Evolutionary conservation across 768 basidiomycete species (phyloP), one percentile per base, ranked within the genome.

Genomic region (Xerocomus spinulosus): DNA sequence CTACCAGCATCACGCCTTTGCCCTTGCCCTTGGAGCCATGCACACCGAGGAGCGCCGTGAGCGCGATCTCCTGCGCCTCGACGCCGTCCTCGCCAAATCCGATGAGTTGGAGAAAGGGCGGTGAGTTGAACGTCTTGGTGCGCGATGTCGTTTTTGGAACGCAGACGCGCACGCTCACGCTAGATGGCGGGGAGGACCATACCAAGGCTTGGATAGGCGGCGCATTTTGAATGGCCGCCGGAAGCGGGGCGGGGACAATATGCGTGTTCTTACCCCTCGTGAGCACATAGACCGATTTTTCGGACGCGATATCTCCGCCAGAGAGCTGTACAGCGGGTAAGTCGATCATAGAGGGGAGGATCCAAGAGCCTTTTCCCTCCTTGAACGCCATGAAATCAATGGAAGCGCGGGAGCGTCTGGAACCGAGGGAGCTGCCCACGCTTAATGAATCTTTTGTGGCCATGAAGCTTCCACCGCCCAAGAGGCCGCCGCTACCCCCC

Each of bases 231-330:
- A 78, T 60, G 20, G 73, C 70, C 3, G 78, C 69, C 1, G 87
- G 84, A 3, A 91, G 68, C 3, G 90, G 89, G 39, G 74, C 79
- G 2, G 81, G 77, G 8, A 88, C 52, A 35, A 90, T 70, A 55
- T 87, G 86, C 4, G 85, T 85, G 45, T 74, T 69, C 58, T 75
- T 81, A 7, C 87, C 87, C 17, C 80, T 73, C 9, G 88, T 89
- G 42, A 92, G 70, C 42, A 89, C 58, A 54, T 83, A 78, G 23
- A 88, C 73, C 28, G 60, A 72, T 61, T 43, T 74, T 63, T 63
- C 56, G 33, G 63, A 53, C 26, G 61, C 46, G 20, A 41, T 4
- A 23, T 57, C 62, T 13, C 57, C 48, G 39, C 50, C 30, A 29
- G 56, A 47, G 4, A 57, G 45, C 29, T 49, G 56, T 28, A 45